These are phyloP conservation scores for Rosa rugosa DNA, from an alignment of 306 rosid genomes.

Conservation along the genomic window DNA sequence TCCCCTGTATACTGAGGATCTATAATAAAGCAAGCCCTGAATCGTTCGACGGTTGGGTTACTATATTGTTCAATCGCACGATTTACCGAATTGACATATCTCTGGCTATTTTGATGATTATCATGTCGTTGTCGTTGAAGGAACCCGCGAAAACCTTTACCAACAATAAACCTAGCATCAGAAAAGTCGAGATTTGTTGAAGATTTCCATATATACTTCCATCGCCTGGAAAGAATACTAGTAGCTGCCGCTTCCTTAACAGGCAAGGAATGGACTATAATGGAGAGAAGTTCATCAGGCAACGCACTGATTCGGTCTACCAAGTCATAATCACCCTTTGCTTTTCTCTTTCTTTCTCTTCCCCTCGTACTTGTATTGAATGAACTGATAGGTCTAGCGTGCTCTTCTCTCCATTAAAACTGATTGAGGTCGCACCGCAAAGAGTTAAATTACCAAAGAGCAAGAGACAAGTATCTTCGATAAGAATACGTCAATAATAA, in stretches of 20 bases:
- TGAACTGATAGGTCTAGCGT: too few species aligned
- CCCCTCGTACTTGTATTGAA: neutral
- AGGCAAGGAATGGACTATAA: neutral
- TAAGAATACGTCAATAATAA: too few species aligned
- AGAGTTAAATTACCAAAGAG: too few species aligned
- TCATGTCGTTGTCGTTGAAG: neutral
- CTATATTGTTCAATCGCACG: neutral
- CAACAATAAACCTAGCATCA: neutral
- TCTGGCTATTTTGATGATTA: neutral
- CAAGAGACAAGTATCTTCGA: too few species aligned
- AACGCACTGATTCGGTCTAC: neutral
- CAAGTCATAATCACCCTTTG: neutral
- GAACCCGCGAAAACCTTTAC: neutral
- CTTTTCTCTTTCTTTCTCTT: neutral
- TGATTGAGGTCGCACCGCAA: neutral
- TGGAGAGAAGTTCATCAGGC: neutral
- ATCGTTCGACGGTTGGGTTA: neutral
- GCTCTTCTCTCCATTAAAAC: neutral
- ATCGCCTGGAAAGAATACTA: neutral
- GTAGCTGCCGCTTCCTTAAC: neutral
- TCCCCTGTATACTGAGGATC: neutral
- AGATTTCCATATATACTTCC: neutral
- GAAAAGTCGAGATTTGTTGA: neutral
- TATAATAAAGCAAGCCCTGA: neutral
- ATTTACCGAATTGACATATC: neutral